Percentiles rank a stretch among this genome's conserved stretches.
phyloP scores from a whole-genome alignment of 805 yeast genomes.

The Spencermartinsiella europaea region DNA sequence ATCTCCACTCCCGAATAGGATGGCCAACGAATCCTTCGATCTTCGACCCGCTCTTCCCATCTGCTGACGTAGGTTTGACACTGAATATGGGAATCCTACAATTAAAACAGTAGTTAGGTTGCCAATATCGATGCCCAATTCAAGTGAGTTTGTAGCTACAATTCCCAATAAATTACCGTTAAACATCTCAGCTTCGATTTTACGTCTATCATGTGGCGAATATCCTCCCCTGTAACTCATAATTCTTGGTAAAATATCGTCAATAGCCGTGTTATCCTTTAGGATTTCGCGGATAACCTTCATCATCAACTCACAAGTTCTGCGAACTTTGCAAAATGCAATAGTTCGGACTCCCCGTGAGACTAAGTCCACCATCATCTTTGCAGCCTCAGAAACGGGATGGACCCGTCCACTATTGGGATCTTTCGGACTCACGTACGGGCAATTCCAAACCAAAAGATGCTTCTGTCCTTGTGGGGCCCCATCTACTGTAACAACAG shows the following conservation, averaged over 20 bases:
- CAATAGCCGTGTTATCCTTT: slow-evolving; percentile 25
- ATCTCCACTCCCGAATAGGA: slow-evolving; percentile 70
- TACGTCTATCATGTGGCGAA: slow-evolving; percentile 75
- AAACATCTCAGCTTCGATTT: slow-evolving; percentile 87
- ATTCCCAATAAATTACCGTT: slow-evolving; percentile 79
- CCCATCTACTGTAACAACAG: slow-evolving; percentile 72
- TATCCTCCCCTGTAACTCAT: slow-evolving; percentile 97
- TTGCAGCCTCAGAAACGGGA: slow-evolving; percentile 72
- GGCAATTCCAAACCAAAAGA: slow-evolving; percentile 81
- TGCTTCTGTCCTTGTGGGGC: slow-evolving; percentile 80
- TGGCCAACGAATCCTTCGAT: slow-evolving; percentile 69
- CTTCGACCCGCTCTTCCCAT: slow-evolving; percentile 97
- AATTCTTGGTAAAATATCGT: slow-evolving; percentile 37
- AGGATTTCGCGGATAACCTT: slow-evolving; percentile 66
- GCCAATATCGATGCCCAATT: slow-evolving; percentile 93
- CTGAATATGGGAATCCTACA: slow-evolving; percentile 88
- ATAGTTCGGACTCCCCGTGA: slow-evolving; percentile 67
- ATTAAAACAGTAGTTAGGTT: slow-evolving; percentile 85
- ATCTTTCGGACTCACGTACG: slow-evolving; percentile 56
- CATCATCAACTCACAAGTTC: slow-evolving; percentile 82
- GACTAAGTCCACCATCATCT: slow-evolving; percentile 61
- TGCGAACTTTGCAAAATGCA: slow-evolving; percentile 83
- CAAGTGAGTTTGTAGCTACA: slow-evolving; percentile 91
- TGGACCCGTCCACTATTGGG: slow-evolving; percentile 57
- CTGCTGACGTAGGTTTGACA: slow-evolving; percentile 88